phyloP scores from a whole-genome alignment of 805 yeast species.

The Starmerella roubikii region DNA sequence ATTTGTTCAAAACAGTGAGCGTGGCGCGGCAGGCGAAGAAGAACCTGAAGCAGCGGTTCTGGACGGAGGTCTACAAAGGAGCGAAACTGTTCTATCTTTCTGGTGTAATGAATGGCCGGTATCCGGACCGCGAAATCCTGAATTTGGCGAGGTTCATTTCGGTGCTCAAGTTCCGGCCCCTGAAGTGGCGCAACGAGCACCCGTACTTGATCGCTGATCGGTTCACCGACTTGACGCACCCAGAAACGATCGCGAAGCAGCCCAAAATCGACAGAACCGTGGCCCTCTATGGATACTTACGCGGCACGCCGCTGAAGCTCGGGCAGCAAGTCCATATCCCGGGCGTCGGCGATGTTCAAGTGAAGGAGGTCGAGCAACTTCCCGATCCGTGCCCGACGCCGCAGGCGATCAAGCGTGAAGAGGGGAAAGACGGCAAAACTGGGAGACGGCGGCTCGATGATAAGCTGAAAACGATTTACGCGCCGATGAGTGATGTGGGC shows the following conservation, averaged over 20 bases:
- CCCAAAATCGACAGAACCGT: slow-evolving; percentile 78
- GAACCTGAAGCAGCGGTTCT: slow-evolving; percentile 79
- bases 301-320: slow-evolving; percentile 74
- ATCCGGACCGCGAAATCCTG: slow-evolving; percentile 91
- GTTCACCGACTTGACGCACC: slow-evolving; percentile 88
- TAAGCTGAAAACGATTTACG: slow-evolving; percentile 84
- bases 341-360: slow-evolving; percentile 83
- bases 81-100: slow-evolving; percentile 89
- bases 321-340: slow-evolving; percentile 81
- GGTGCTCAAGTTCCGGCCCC: slow-evolving; percentile 97
- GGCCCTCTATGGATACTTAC: slow-evolving; percentile 86
- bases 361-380: slow-evolving; percentile 65
- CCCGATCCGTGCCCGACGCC: slow-evolving; percentile 99
- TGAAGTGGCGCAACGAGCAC: slow-evolving; percentile 98
- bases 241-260: slow-evolving; percentile 61
- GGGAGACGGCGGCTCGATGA: slow-evolving; percentile 89
- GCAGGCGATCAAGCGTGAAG: slow-evolving; percentile 69
- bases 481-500: slow-evolving; percentile 99
- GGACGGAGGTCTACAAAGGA: slow-evolving; percentile 99
- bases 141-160: slow-evolving; percentile 84
- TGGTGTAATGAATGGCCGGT: slow-evolving; percentile 93
- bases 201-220: slow-evolving; percentile 87
- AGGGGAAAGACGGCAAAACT: slow-evolving; percentile 37
- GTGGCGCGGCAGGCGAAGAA: slow-evolving; percentile 86
- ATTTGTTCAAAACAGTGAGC: slow-evolving; percentile 76